Evolutionary conservation across 768 basidiomycete genomes (phyloP).

Genomic region (Leccinum aurantiacum): DNA sequence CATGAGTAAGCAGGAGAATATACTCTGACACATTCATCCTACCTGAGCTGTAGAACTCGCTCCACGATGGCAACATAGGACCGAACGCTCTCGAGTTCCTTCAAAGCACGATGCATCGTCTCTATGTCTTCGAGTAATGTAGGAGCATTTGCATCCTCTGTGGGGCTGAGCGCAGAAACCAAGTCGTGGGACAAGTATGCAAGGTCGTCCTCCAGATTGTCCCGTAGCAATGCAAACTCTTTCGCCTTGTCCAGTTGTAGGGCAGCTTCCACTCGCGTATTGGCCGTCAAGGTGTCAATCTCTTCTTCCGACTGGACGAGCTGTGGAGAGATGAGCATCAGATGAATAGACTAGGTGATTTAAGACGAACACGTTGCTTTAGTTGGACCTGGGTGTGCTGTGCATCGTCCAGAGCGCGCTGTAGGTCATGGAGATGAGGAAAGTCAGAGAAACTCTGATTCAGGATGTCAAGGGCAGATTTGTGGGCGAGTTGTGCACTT

Average conservation of each 20-base stretch:
- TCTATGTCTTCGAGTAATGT: constrained; percentile 85
- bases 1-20: constrained; percentile 8
- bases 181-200: constrained; percentile 64
- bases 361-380: constrained; percentile 43
- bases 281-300: constrained; percentile 46
- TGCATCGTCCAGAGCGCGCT: constrained; percentile 44
- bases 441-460: constrained; percentile 48
- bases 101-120: constrained; percentile 69
- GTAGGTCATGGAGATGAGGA: constrained; percentile 51
- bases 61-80: constrained; percentile 76
- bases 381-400: constrained; percentile 41
- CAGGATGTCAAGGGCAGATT: constrained; percentile 36
- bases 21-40: constrained; percentile 17
- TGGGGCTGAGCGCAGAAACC: constrained; percentile 47
- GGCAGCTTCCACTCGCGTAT: constrained; percentile 48
- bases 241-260: constrained; percentile 62
- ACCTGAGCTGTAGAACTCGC: constrained; percentile 73
- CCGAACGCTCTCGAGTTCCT: constrained; percentile 73
- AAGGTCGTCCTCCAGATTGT: constrained; percentile 77
- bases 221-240: constrained; percentile 72
- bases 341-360: constrained; percentile 13
- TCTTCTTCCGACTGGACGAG: constrained; percentile 51
- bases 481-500: constrained; percentile 40
- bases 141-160: constrained; percentile 46
- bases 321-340: constrained; percentile 45